These are phyloP conservation scores for Blastomyces parvus DNA, from an alignment of 2,329 filamentous ascomycete genomes.

Conservation along the genomic window DNA sequence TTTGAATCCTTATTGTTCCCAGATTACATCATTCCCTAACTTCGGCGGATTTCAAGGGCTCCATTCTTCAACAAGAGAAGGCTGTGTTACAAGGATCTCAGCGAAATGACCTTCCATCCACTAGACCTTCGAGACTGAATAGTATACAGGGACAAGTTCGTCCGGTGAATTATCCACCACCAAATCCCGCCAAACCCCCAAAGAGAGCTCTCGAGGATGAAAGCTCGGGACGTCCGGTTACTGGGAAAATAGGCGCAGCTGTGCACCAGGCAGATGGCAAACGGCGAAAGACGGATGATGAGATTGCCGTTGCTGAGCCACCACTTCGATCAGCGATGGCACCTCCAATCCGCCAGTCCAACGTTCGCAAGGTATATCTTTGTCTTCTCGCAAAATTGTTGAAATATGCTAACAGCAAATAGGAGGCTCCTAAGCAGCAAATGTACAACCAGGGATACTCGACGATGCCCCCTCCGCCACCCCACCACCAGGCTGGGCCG, in stretches of 20 bases:
- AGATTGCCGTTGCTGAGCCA: conserved; percentile 50
- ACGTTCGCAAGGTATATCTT: conserved; percentile 55
- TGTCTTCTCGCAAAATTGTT: neutral
- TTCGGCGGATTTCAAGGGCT: conserved; percentile 14
- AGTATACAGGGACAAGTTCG: conserved; percentile 49
- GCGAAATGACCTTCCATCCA: conserved; percentile 42
- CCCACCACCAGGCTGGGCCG: conserved; percentile 23
- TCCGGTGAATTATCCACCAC: conserved; percentile 52
- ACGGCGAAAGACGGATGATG: conserved; percentile 66
- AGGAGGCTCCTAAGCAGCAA: conserved; percentile 32
- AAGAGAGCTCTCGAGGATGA: conserved; percentile 65
- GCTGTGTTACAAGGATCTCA: conserved; percentile 20
- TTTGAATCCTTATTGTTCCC: neutral
- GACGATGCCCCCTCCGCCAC: conserved; percentile 20
- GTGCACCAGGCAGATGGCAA: conserved; percentile 68
- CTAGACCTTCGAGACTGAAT: conserved; percentile 41
- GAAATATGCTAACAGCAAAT: conserved; percentile 5
- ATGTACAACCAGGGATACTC: conserved; percentile 31
- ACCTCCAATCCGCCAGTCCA: conserved; percentile 75
- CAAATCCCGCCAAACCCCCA: conserved; percentile 59
- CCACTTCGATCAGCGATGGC: conserved; percentile 62
- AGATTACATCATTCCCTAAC: neutral
- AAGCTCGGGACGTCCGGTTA: conserved; percentile 40
- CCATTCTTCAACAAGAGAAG: conserved; percentile 26
- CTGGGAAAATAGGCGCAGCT: conserved; percentile 28